Evolutionary conservation across 768 basidiomycete species (phyloP), one percentile per base, ranked within the genome.

Genomic region (Russula sp.): DNA sequence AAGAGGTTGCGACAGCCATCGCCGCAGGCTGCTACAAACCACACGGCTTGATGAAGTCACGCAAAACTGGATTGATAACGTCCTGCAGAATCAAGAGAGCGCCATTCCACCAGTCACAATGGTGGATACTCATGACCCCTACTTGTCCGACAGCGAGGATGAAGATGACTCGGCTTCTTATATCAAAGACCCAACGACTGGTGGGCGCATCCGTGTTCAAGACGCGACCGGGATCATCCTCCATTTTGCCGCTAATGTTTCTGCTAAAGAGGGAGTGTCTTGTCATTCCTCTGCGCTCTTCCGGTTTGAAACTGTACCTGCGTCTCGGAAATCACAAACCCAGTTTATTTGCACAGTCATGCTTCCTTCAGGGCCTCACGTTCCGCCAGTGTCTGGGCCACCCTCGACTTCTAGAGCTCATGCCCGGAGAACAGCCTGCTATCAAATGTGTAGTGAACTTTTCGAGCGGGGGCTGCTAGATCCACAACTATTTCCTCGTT

Each of bases 171-270:
- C 70, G 8, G 71, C 68, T 48, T 65, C 71, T 20, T 81, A 65
- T 63, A 77, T 91, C 48, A 71, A 77, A 63, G 87, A 91, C 68
- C 81, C 90, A 1, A 78, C 79, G 2, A 84, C 86, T 11, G 77
- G 84, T 49, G 79, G 81, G 22, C 78, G 79, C 50, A 78, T 93
- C 55, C 80, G 80, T 67, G 73, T 75, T n/a, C 74, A 78, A 52
- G 80, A 89, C 69, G 84, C 88, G 22, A 75, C 80, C 0, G 73
- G 76, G 14, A 78, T 81, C 16, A 70, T 91, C 18, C 80, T 83
- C 69, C 81, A 81, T 16, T 79, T 86, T 48, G 74, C 72, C 29
- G 69, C 76, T 9, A 51, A 38, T 46, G 35, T 22, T 47, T 52
- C 56, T 47, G 61, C 48, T 32, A 49, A 65, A 8, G 29, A 50